These are phyloP conservation scores for Alternaria brassicicola DNA, from an alignment of 2,329 filamentous ascomycete species.

Conservation along the genomic window DNA sequence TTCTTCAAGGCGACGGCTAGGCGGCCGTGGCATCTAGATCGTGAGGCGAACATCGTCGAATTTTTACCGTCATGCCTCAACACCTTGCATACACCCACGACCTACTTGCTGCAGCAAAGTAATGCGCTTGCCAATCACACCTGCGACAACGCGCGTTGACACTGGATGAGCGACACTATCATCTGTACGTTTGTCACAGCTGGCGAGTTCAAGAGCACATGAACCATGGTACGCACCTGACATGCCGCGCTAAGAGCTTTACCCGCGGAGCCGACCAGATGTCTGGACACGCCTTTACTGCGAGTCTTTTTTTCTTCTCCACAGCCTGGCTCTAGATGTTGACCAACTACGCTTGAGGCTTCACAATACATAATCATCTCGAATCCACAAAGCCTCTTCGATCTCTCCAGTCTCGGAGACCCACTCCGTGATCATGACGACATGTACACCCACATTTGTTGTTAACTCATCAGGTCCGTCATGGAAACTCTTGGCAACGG, in stretches of 20 bases:
- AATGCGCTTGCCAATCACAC: neutral
- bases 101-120: constrained; percentile 2
- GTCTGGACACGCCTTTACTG: neutral
- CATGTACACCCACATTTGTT: constrained; percentile 12
- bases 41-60: constrained; percentile 1
- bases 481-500: constrained; percentile 35
- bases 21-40: constrained; percentile 9
- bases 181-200: neutral
- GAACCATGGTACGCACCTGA: constrained; percentile 1
- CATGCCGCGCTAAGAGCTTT: constrained; percentile 3
- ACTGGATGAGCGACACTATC: neutral
- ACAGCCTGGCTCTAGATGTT: neutral
- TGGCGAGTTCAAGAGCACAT: constrained; percentile 1
- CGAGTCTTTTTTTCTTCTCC: neutral
- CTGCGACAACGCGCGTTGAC: constrained; percentile 1
- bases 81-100: constrained; percentile 2
- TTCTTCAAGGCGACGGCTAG: neutral
- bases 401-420: constrained; percentile 1
- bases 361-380: neutral
- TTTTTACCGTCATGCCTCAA: neutral
- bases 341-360: neutral
- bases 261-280: neutral
- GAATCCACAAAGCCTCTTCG: neutral
- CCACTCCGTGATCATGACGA: constrained; percentile 22
- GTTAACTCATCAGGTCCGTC: constrained; percentile 10